Evolutionary conservation across 1,284 basidiomycete species (phyloP).

Genomic region (Cutaneotrichosporon arboriforme): DNA sequence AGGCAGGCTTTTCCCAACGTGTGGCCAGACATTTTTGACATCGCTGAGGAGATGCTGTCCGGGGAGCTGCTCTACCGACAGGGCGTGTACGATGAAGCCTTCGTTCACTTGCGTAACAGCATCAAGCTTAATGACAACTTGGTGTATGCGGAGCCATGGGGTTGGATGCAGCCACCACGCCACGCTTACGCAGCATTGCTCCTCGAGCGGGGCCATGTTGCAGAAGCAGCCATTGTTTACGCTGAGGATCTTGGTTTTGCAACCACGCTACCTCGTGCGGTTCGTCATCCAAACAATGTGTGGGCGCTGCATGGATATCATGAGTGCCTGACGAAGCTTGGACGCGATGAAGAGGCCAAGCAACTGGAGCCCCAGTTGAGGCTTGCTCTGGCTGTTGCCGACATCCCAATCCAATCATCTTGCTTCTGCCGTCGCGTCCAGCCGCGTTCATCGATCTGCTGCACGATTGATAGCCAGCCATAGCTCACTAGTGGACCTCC

Average conservation of each 20-base stretch:
- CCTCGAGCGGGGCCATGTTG: conserved; percentile 35
- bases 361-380: conserved; percentile 27
- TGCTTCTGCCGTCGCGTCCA: conserved; percentile 31
- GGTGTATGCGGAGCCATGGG: conserved; percentile 41
- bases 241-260: conserved; percentile 38
- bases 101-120: conserved; percentile 27
- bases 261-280: conserved; percentile 28
- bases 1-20: conserved; percentile 36
- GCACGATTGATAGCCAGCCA: too few species aligned
- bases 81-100: conserved; percentile 28
- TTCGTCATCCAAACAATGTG: conserved; percentile 43
- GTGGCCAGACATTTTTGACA: conserved; percentile 25
- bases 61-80: conserved; percentile 41
- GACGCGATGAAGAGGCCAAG: conserved; percentile 26
- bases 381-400: conserved; percentile 34
- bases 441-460: neutral
- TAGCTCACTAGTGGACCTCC: too few species aligned
- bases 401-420: conserved; percentile 31
- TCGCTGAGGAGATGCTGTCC: conserved; percentile 36
- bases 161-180: conserved; percentile 41
- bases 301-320: conserved; percentile 44
- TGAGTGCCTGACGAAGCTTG: conserved; percentile 35
- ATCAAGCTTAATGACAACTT: conserved; percentile 34
- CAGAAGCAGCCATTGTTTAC: conserved; percentile 30
- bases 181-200: conserved; percentile 41